A percentile compares a stretch with the other conserved stretches of the same genome.
phyloP scores from a whole-genome alignment of 169 alveolate species.

The Pseudocohnilembus persalinus region DNA sequence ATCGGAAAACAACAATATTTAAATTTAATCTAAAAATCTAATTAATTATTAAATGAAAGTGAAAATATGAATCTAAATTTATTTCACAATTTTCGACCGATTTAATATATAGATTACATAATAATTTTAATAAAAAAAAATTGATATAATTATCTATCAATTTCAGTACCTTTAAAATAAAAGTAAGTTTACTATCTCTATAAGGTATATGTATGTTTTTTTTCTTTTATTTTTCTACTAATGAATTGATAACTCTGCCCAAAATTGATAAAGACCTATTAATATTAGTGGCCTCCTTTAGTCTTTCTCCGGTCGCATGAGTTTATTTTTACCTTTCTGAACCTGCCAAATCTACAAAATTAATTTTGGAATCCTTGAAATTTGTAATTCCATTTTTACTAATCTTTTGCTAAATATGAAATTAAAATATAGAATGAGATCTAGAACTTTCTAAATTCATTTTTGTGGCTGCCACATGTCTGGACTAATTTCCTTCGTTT shows the following conservation, averaged over 20 bases:
- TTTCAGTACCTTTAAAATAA: background rate
- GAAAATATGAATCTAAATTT: too few relatives aligned
- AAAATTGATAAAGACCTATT: slow-evolving; percentile 49
- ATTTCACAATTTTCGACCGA: too few relatives aligned
- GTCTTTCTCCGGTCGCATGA: slow-evolving; percentile 52
- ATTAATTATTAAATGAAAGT: too few relatives aligned
- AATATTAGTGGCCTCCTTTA: slow-evolving; percentile 52
- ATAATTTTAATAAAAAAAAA: too few relatives aligned
- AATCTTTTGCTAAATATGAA: slow-evolving; percentile 5
- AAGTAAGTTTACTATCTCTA: slow-evolving; percentile 68
- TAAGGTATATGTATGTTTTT: slow-evolving; percentile 58
- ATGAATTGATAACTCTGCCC: slow-evolving; percentile 59
- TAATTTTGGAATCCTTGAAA: slow-evolving; percentile 11
- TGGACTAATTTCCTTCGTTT: slow-evolving; percentile 19
- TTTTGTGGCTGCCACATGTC: slow-evolving; percentile 35
- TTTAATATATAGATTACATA: too few relatives aligned
- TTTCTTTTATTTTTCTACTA: slow-evolving; percentile 45
- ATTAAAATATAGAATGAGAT: slow-evolving; percentile 47
- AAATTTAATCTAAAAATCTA: too few relatives aligned
- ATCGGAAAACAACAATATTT: too few relatives aligned
- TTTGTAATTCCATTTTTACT: background rate
- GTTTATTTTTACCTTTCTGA: slow-evolving; percentile 53
- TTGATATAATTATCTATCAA: too few relatives aligned
- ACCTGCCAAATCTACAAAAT: slow-evolving; percentile 64
- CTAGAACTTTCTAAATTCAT: slow-evolving; percentile 32